Percentiles rank a stretch among this genome's conserved stretches.
Evolutionary conservation across 352 stramenopile genomes (phyloP).

Genomic region (Aphanomyces invadans): DNA sequence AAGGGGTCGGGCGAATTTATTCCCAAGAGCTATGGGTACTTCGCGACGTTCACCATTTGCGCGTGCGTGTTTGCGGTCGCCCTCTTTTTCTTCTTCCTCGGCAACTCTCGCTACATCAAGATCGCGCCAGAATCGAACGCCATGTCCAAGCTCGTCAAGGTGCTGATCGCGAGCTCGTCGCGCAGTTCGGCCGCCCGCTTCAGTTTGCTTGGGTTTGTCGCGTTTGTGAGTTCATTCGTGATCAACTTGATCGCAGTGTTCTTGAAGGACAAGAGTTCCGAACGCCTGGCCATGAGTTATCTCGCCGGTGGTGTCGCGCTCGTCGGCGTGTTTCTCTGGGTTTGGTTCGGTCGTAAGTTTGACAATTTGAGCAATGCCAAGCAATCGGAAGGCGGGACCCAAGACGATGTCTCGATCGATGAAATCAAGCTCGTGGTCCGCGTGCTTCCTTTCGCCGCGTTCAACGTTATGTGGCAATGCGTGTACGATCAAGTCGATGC

Average conservation of each 20-base stretch:
- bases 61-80: conserved; percentile 37
- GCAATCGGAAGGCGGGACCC: conserved; percentile 32
- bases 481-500: conserved; percentile 56
- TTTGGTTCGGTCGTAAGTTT: conserved; percentile 39
- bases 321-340: conserved; percentile 39
- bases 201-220: conserved; percentile 34
- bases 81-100: conserved; percentile 36
- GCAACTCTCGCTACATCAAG: conserved; percentile 45
- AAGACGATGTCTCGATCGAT: conserved; percentile 37
- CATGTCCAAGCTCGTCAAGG: conserved; percentile 39
- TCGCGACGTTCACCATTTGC: conserved; percentile 58
- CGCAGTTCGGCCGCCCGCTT: conserved; percentile 31
- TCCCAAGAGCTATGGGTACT: conserved; percentile 64
- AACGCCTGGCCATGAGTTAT: conserved; percentile 44
- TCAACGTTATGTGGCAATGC: conserved; percentile 54
- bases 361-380: conserved; percentile 42
- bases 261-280: conserved; percentile 33
- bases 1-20: conserved; percentile 52
- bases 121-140: conserved; percentile 33
- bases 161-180: conserved; percentile 31
- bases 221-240: conserved; percentile 37
- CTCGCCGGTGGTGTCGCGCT: conserved; percentile 32
- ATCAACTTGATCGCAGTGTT: conserved; percentile 53
- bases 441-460: conserved; percentile 46
- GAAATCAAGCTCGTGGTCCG: conserved; percentile 50